Evolutionary conservation across 805 yeast species (phyloP), one percentile per base, ranked within the genome.

Genomic region (Yamadazyma paraphyllophila): DNA sequence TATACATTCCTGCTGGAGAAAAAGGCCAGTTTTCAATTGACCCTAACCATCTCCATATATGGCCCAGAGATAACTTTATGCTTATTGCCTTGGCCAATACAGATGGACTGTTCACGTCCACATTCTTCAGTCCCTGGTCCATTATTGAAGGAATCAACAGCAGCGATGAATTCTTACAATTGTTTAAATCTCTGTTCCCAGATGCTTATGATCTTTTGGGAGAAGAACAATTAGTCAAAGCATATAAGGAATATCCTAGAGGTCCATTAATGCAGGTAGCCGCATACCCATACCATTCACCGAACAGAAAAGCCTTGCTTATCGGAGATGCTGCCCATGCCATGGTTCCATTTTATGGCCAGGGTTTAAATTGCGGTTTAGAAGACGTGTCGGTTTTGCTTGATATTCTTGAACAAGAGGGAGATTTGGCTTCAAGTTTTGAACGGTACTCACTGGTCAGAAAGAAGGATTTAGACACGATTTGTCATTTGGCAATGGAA

Each of bases 281-380:
- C 39, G 83, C 88, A 54, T 67, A 67, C 41, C 89, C 92, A 2
- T 91, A 88, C 65, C 80, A 88, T 58, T 75, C 71, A 45, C 72
- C 73, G 38, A 62, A 72, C 35, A 86, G 82, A 39, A 77, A 78
- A 46, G 82, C 82, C 12, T 67, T 91, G 8, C 66, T 91, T 10
- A 66, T 91, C 25, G 97, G 97, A 5, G 97, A 91, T 62, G 96
- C 97, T 0, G 96, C 97, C 0, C 97, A 91, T 66, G 81, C 94
- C 25, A 91, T 90, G 96, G 97, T 91, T 5, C 97, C 97, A n/a
- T 91, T 91, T 63, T 91, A 90, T 60, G 97, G 97, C 8, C 97
- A 91, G 63, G 97, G 97, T 4, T 85, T 91, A 92, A 91, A 91
- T 63, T 88, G 96, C 60, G 97, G 97, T 1, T 85, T 91, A 62